Evolutionary conservation across 148 eudicot species (phyloP).

Genomic region (Chenopodium album): DNA sequence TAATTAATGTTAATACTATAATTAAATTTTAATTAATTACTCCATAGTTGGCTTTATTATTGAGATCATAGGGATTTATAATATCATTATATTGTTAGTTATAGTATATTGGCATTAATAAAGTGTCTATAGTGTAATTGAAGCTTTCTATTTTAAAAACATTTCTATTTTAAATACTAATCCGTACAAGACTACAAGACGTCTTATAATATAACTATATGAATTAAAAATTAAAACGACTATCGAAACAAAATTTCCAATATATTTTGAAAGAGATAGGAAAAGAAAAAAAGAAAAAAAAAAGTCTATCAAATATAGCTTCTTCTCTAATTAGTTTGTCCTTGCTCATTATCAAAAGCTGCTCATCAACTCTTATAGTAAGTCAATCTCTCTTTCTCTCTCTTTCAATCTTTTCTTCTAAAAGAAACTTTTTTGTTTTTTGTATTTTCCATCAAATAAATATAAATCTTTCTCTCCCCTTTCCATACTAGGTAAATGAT

Average conservation of each 20-base stretch:
- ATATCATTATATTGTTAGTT: background rate
- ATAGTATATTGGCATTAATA: background rate
- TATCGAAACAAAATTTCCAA: conserved; percentile 1
- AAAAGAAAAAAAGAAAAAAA: background rate
- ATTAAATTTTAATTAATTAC: background rate
- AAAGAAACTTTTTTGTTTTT: background rate
- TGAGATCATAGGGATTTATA: background rate
- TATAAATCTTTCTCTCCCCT: background rate
- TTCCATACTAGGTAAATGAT: background rate
- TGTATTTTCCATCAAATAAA: background rate
- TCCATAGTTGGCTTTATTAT: conserved; percentile 7
- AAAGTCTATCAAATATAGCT: background rate
- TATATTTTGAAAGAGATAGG: background rate
- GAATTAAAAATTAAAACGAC: background rate
- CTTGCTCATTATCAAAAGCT: conserved; percentile 31
- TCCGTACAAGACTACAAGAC: background rate
- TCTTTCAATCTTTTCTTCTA: background rate
- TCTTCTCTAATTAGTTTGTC: conserved; percentile 9
- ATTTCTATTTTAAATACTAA: background rate
- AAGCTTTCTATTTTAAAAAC: conserved; percentile 8
- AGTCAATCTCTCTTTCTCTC: conserved; percentile 26
- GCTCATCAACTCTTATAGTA: conserved; percentile 29
- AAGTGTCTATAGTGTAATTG: background rate
- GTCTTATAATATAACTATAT: too few species aligned
- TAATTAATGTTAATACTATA: background rate